A percentile compares a stretch with the other conserved stretches of the same genome.
Evolutionary conservation across 345 rosid genomes (phyloP).

Genomic region (Syzygium aqueum): DNA sequence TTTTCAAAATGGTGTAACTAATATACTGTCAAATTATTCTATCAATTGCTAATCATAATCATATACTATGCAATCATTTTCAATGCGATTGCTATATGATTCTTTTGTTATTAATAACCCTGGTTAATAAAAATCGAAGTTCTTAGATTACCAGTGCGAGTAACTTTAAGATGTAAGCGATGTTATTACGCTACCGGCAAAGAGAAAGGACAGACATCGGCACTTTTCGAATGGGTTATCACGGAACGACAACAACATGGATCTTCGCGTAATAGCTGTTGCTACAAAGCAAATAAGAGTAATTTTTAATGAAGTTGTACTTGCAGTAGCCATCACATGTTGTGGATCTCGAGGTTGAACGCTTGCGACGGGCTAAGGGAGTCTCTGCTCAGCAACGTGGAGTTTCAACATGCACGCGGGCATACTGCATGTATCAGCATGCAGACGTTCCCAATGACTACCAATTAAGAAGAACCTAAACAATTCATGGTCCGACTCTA

Average conservation of each 20-base stretch:
- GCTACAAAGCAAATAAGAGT: not conserved
- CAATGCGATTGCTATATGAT: not conserved
- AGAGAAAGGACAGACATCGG: not conserved
- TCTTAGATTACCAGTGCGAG: not conserved
- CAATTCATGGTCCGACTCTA: not conserved
- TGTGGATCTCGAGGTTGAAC: not conserved
- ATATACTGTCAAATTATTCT: not conserved
- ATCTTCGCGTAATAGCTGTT: not conserved
- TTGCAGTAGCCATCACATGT: not conserved
- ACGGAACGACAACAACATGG: not conserved
- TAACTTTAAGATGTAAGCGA: not conserved
- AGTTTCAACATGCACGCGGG: not conserved
- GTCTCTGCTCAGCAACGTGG: not conserved
- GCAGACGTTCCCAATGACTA: not conserved
- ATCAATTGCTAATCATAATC: not conserved
- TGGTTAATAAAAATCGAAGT: not conserved
- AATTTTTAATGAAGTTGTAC: not conserved
- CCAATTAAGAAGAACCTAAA: not conserved
- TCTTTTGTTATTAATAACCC: not conserved
- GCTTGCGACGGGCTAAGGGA: not conserved
- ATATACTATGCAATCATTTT: not conserved
- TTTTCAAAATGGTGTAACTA: not conserved
- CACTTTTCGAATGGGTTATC: not conserved
- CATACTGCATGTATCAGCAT: not conserved
- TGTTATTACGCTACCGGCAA: not conserved